phyloP scores from a whole-genome alignment of 352 stramenopile species.

The Globisporangium nagaii region DNA sequence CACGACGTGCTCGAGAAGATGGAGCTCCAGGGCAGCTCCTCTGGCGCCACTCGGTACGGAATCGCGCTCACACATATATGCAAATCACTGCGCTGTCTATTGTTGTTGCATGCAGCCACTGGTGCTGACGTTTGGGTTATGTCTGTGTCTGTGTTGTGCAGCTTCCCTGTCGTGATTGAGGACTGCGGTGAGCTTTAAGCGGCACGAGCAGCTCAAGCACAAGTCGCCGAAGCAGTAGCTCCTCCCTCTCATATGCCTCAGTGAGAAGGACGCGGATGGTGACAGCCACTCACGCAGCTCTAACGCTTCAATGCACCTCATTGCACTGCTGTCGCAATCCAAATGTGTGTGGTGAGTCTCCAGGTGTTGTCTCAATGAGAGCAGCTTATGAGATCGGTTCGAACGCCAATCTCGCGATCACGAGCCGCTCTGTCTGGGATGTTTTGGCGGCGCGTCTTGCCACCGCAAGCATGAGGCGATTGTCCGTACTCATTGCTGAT shows the following conservation, averaged over 20 bases:
- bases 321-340: no score
- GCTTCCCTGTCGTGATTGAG: constrained; percentile 88
- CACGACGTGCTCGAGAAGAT: constrained; percentile 96
- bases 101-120: constrained; percentile 20
- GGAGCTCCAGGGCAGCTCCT: constrained; percentile 91
- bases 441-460: background rate
- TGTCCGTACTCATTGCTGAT: background rate
- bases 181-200: constrained; percentile 93
- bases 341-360: no score
- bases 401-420: background rate
- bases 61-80: no score
- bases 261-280: no score
- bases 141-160: constrained; percentile 10
- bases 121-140: no score
- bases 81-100: no score
- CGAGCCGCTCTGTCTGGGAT: background rate
- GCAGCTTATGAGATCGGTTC: background rate
- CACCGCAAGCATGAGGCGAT: background rate
- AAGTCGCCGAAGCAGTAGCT: background rate
- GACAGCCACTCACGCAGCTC: no score
- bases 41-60: constrained; percentile 81
- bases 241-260: no score
- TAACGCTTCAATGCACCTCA: no score
- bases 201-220: background rate
- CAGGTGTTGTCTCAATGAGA: no score